Evolutionary conservation across 1,139 yeast genomes (phyloP), one percentile per base, ranked within the genome.

Genomic region (Suhomyces maxii): DNA sequence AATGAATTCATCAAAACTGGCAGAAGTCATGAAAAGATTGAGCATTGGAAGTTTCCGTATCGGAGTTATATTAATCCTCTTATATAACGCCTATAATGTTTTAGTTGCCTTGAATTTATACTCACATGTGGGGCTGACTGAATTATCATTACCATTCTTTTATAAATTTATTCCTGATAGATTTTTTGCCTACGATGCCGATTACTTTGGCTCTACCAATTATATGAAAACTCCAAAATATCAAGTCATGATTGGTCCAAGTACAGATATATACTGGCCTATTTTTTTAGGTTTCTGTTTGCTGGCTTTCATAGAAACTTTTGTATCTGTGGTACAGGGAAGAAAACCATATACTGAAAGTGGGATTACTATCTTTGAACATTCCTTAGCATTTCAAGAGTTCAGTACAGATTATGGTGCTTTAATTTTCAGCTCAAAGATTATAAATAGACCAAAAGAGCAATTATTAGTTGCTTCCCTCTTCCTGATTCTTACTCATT

Each of bases 341-440:
- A 65, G 67, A 32, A 73, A 75, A 39, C 87, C 89, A 1, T 74
- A 76, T 46, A 77, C 81, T 8, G 93, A 85, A 53, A 77, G 86
- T 8, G 90, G 90, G 0, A 69, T 86, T 53, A 83, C 93, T 0
- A 65, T 86, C 31, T 85, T 86, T 61, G 95, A 86, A 58, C 85
- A 82, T 57, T 84, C 90, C 1, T 64, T 85, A 28, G 87, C 89
- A 10, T 85, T 84, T 58, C 90, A 86, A 58, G 91, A 85, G 56
- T 82, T 78, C 30, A 82, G 82, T 55, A 69, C 77, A n/a, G 64
- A 73, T 23, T 65, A 64, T 1, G 65, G 65, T 0, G 54, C 67
- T 30, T 62, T 69, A 45, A 57, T 66, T 44, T 64, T 66, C 11
- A 57, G 61, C 43, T 52, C 59, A 9, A 54, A 54, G 18, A 46